phyloP scores from a whole-genome alignment of 345 rosid genomes.

The Viola odorata region DNA sequence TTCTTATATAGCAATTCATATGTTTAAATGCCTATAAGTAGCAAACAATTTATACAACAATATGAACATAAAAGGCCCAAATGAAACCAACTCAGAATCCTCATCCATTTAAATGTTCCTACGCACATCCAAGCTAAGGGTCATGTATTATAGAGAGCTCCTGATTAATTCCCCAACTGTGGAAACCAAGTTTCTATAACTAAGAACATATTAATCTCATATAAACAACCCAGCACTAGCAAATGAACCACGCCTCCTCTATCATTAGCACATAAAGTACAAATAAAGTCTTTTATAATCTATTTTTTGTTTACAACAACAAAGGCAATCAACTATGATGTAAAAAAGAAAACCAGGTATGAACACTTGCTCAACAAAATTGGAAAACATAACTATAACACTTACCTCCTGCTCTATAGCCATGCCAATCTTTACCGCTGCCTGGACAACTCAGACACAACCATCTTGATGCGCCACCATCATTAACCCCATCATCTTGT shows the following conservation, averaged over 20 bases:
- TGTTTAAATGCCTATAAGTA: too few species aligned
- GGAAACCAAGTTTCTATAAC: not conserved
- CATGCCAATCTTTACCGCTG: constrained; percentile 72
- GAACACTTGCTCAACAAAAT: too few species aligned
- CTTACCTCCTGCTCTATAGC: constrained; percentile 91
- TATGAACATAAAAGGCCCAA: too few species aligned
- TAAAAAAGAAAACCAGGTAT: too few species aligned
- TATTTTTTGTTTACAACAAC: too few species aligned
- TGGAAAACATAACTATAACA: not conserved
- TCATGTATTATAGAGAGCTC: not conserved
- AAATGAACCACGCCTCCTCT: not conserved
- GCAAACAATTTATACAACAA: too few species aligned
- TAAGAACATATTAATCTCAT: not conserved
- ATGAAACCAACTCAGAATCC: too few species aligned
- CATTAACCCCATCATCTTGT: constrained; percentile 81
- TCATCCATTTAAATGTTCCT: too few species aligned
- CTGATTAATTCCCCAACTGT: not conserved
- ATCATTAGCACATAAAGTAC: not conserved
- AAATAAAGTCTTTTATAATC: too few species aligned
- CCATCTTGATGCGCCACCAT: constrained; percentile 64
- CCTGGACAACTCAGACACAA: constrained; percentile 77
- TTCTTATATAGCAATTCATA: too few species aligned
- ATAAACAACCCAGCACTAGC: not conserved
- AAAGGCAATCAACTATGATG: too few species aligned
- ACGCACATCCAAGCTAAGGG: not conserved